These are phyloP conservation scores for Eucalyptus regnans DNA, from an alignment of 345 rosid species.

Conservation along the genomic window DNA sequence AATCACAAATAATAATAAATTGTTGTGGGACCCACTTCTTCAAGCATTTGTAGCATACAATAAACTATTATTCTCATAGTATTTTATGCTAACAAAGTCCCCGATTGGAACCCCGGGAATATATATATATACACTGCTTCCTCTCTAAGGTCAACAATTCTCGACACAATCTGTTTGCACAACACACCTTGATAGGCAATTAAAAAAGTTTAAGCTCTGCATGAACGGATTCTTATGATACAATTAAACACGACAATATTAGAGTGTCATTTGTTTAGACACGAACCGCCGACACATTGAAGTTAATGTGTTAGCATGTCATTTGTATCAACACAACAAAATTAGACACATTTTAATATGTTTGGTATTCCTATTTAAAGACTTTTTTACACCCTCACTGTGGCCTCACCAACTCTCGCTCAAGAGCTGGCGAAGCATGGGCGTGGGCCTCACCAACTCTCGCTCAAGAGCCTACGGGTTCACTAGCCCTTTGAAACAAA, in stretches of 20 bases:
- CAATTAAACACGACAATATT: not conserved
- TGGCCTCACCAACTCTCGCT: not conserved
- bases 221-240: not conserved
- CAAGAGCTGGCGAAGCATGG: no score
- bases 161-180: not conserved
- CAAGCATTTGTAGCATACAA: accelerated
- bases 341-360: not conserved
- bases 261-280: not conserved
- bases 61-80: accelerated
- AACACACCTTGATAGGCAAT: not conserved
- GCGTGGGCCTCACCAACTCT: not conserved
- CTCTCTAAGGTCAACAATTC: not conserved
- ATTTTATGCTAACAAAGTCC: no score
- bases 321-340: not conserved
- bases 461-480: accelerated
- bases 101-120: accelerated
- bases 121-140: not conserved
- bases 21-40: no score
- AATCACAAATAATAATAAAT: no score
- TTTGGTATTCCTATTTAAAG: not conserved
- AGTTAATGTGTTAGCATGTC: not conserved
- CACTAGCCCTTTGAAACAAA: not conserved
- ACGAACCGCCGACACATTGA: accelerated
- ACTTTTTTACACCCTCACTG: not conserved
- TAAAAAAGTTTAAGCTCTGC: not conserved